phyloP scores from a whole-genome alignment of 345 rosid species.

The Cardiospermum halicacabum region DNA sequence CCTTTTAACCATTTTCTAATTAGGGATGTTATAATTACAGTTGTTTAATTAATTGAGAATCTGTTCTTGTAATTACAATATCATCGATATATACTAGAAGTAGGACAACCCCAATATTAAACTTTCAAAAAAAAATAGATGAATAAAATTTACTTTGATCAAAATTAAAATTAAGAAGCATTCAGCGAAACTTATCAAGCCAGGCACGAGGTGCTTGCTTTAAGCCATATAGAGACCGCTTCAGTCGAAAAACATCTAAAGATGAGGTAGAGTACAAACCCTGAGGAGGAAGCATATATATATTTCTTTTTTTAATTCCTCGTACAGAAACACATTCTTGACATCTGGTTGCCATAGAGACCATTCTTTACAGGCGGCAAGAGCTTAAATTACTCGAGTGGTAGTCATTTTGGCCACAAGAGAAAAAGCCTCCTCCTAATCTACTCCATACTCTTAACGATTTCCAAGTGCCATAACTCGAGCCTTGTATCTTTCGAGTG shows the following conservation, averaged over 20 bases:
- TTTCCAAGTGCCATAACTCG: constrained; percentile 3
- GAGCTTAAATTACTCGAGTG: not conserved
- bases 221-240: not conserved
- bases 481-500: not conserved
- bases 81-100: constrained; percentile 7
- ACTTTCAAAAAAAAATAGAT: not conserved
- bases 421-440: not conserved
- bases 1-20: too few species aligned
- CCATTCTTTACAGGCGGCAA: not conserved
- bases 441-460: not conserved
- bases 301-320: not conserved
- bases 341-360: not conserved
- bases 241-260: not conserved
- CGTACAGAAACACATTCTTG: not conserved
- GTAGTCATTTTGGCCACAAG: not conserved
- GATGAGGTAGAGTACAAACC: not conserved
- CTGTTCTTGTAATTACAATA: not conserved
- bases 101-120: not conserved
- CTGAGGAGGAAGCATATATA: not conserved
- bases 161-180: not conserved
- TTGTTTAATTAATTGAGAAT: not conserved
- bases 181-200: constrained; percentile 4
- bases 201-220: constrained; percentile 2
- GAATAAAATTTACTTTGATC: not conserved
- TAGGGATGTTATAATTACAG: too few species aligned